These are phyloP conservation scores for Dichotomocladium elegans DNA, from an alignment of 371 early-diverging fungal genomes.

Conservation along the genomic window DNA sequence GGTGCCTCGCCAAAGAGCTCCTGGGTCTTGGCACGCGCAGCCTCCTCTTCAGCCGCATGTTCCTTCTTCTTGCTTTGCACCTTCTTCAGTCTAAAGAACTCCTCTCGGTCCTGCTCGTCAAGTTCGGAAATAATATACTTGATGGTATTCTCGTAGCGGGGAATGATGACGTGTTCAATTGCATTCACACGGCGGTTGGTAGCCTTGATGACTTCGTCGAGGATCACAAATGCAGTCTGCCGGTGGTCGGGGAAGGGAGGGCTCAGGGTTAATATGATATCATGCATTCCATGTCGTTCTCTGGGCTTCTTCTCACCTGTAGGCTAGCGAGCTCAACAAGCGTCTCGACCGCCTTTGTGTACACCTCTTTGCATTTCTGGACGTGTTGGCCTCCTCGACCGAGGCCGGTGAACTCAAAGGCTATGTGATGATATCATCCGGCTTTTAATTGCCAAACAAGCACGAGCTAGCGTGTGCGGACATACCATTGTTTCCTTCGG, in stretches of 20 bases:
- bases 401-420: slow-evolving; percentile 94
- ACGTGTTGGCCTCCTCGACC: slow-evolving; percentile 98
- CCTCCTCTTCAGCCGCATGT: slow-evolving; percentile 61
- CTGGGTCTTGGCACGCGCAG: slow-evolving; percentile 14
- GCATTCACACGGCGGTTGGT: slow-evolving; percentile 99
- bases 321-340: slow-evolving; percentile 95
- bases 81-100: slow-evolving; percentile 98
- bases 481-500: slow-evolving; percentile 86
- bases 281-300: too few relatives aligned
- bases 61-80: slow-evolving; percentile 98
- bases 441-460: too few relatives aligned
- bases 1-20: slow-evolving; percentile 8
- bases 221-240: slow-evolving; percentile 77
- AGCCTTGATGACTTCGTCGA: slow-evolving; percentile 98
- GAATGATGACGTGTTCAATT: slow-evolving; percentile 98
- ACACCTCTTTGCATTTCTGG: slow-evolving; percentile 91
- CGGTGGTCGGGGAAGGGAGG: too few relatives aligned
- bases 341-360: slow-evolving; percentile 89
- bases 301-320: slow-evolving; percentile 83
- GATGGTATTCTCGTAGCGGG: slow-evolving; percentile 98
- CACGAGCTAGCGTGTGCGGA: too few relatives aligned
- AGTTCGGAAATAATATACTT: slow-evolving; percentile 96
- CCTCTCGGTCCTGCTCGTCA: slow-evolving; percentile 99
- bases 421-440: slow-evolving; percentile 27
- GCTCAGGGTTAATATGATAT: not conserved